Conservation (phyloP, 2,329 filamentous ascomycete genomes). For the Alternaria sp. region DNA sequence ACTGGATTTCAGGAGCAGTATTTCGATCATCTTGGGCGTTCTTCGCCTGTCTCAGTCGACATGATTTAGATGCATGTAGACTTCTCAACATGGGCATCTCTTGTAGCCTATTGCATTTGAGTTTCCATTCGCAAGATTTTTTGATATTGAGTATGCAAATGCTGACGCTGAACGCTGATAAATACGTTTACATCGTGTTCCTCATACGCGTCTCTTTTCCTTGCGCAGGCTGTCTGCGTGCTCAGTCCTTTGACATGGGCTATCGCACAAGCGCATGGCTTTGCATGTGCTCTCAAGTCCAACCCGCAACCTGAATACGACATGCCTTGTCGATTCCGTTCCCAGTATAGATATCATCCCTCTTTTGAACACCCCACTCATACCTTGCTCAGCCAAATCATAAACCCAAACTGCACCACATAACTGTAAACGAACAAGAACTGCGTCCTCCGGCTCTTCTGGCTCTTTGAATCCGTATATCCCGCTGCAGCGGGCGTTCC, state of each 20-base stretch:
- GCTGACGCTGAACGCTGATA: background rate
- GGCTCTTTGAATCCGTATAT: conserved; percentile 80
- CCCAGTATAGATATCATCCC: background rate
- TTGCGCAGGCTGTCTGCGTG: background rate
- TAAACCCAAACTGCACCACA: conserved; percentile 90
- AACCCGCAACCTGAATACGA: background rate
- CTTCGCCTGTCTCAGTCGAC: background rate
- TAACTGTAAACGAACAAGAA: conserved; percentile 73
- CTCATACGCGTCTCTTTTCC: background rate
- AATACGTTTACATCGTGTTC: background rate
- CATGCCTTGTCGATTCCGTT: background rate
- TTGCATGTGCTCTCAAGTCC: background rate
- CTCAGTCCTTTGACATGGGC: background rate
- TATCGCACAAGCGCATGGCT: background rate
- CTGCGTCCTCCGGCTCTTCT: conserved; percentile 55
- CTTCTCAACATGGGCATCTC: background rate
- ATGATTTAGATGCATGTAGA: background rate
- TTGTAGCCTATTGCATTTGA: background rate
- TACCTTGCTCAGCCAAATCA: conserved; percentile 75
- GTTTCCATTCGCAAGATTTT: background rate
- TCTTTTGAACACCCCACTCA: conserved; percentile 6
- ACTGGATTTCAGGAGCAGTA: background rate
- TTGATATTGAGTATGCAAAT: background rate
- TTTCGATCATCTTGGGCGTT: background rate
- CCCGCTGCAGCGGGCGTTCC: conserved; percentile 57